Base-by-base conservation (phyloP, 345 rosid genomes). In the Adansonia digitata region DNA sequence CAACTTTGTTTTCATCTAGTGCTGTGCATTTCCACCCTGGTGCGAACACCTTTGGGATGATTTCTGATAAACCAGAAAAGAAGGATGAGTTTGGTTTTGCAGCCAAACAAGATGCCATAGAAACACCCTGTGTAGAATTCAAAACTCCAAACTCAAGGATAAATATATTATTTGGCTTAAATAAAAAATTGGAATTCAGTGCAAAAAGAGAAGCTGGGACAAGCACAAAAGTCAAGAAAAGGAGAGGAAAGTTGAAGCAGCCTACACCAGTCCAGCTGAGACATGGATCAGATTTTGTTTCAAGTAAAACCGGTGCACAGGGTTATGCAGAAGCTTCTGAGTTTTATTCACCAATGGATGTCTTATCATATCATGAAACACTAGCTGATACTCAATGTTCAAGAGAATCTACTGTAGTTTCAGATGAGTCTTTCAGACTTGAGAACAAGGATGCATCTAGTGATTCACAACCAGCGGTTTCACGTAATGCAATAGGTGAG, bases 271-370 rank as follows among this genome's bases (percentile, higher is more conserved):
- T 83, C 71, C 97, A 86, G 80, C 77, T 81, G 5, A 77, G 81
- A 82, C 71, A 83, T 63, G 86, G 84, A 48, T 86, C 81, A 52
- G 91, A 86, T 81, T 86, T 85, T 81, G 78, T 84, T 81, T 82
- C 86, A 15, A 75, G 56, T 82, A 82, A 80, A 77, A 73, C 81
- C 75, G 66, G 18, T 79, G 78, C 80, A 35, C 82, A 66, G 22
- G 94, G 81, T 81, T 81, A 73, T 49, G 78, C 71, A 27, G 96
- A 92, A 79, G 86, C 77, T 81, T 69, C 83, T 26, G 96, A 85
- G 51, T 79, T 95, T 51, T 88, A 75, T 86, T 90, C 94, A 46
- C 97, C 92, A 5, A 90, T 92, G 98, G 98, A 94, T 83, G 34
- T 31, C 57, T 92, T 98, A 24, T 88, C 97, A 2, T 91, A 87